Conservation (phyloP, 208 protist species). For the Novymonas esmeraldas region DNA sequence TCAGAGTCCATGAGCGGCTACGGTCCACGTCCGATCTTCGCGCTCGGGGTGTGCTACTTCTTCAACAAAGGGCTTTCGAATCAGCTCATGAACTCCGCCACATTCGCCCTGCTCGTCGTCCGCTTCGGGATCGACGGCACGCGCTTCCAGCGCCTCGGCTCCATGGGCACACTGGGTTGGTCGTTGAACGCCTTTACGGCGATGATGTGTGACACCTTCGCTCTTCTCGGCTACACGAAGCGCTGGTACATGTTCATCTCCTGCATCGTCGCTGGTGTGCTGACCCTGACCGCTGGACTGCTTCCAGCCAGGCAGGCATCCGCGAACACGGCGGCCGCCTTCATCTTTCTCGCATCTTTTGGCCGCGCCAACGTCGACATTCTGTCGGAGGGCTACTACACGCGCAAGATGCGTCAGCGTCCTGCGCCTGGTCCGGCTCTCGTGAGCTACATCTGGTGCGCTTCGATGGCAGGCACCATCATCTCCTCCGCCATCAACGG, state of each 20-base stretch:
- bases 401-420: slow-evolving; percentile 33
- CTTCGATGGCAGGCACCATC: slow-evolving; percentile 32
- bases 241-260: slow-evolving; percentile 49
- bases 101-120: slow-evolving; percentile 41
- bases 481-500: slow-evolving; percentile 40
- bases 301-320: slow-evolving; percentile 36
- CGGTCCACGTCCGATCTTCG: slow-evolving; percentile 31
- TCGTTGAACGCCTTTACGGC: slow-evolving; percentile 51
- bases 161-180: slow-evolving; percentile 36
- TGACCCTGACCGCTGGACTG: slow-evolving; percentile 31
- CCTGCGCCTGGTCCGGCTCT: slow-evolving; percentile 35
- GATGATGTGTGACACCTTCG: slow-evolving; percentile 41
- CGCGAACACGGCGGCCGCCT: slow-evolving; percentile 29
- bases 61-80: slow-evolving; percentile 52
- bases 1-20: slow-evolving; percentile 22
- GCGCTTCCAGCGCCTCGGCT: slow-evolving; percentile 42
- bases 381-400: slow-evolving; percentile 64
- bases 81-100: slow-evolving; percentile 39
- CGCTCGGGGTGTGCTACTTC: slow-evolving; percentile 51
- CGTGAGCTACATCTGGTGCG: slow-evolving; percentile 48
- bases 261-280: slow-evolving; percentile 23
- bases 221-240: slow-evolving; percentile 55
- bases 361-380: slow-evolving; percentile 49
- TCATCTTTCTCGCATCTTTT: slow-evolving; percentile 51
- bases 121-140: slow-evolving; percentile 22